These are phyloP conservation scores for Beauveria pseudobassiana DNA, from an alignment of 2,329 filamentous ascomycete species.

Conservation along the genomic window DNA sequence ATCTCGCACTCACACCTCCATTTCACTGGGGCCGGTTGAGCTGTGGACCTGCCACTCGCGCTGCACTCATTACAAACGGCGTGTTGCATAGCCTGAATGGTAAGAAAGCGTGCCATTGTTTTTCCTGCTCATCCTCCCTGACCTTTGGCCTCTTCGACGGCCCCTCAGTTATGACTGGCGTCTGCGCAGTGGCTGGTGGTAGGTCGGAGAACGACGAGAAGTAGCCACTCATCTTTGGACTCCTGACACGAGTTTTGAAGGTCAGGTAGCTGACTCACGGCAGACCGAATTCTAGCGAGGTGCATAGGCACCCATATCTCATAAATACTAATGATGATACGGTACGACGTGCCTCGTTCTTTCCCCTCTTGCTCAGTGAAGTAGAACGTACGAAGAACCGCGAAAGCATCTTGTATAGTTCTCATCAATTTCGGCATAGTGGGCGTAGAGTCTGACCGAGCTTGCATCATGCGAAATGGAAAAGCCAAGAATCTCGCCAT, in stretches of 20 bases:
- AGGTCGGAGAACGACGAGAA: too few relatives aligned
- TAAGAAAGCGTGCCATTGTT: too few relatives aligned
- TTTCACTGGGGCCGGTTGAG: too few relatives aligned
- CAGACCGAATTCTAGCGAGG: conserved; percentile 29
- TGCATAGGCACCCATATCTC: conserved; percentile 27
- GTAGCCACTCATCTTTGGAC: not conserved
- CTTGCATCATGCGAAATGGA: conserved; percentile 28
- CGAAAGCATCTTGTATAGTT: conserved; percentile 25
- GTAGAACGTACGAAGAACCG: conserved; percentile 18
- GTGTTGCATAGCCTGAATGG: too few relatives aligned
- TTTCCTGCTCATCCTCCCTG: too few relatives aligned
- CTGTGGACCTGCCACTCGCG: too few relatives aligned
- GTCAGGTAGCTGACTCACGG: conserved; percentile 24
- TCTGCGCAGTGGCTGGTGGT: too few relatives aligned
- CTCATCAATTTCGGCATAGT: conserved; percentile 27
- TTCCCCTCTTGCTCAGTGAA: conserved; percentile 24
- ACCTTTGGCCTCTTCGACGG: too few relatives aligned
- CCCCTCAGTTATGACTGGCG: too few relatives aligned
- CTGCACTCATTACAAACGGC: too few relatives aligned
- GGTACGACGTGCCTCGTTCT: conserved; percentile 29
- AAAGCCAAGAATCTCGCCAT: conserved; percentile 32
- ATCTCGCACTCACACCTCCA: too few relatives aligned
- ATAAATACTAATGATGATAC: conserved; percentile 30
- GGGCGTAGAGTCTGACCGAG: conserved; percentile 28
- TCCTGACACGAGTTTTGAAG: not conserved